Evolutionary conservation across 2,329 filamentous ascomycete genomes (phyloP).

Genomic region (Colletotrichum aenigma): DNA sequence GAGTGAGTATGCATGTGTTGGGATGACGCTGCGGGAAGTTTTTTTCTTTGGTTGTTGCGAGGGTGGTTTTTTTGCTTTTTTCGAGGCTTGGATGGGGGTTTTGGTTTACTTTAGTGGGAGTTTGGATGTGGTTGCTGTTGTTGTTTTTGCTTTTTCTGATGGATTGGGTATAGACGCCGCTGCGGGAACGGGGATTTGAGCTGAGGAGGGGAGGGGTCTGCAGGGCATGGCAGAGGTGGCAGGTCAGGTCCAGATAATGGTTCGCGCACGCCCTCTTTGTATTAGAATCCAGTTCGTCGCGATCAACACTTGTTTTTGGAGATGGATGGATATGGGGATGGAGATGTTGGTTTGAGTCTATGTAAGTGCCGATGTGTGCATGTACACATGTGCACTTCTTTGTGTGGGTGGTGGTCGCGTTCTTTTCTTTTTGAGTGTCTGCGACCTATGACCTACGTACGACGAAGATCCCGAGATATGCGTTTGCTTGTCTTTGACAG

Average conservation of each 20-base stretch:
- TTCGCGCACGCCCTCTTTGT: background rate
- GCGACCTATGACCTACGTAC: background rate
- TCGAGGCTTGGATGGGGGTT: background rate
- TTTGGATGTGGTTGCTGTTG: background rate
- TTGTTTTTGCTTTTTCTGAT: constrained; percentile 2
- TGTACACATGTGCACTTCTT: background rate
- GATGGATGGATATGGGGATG: background rate
- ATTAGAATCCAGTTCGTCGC: background rate
- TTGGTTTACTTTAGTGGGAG: background rate
- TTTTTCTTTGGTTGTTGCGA: background rate
- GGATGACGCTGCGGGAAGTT: background rate
- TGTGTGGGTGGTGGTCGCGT: background rate
- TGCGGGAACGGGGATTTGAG: background rate
- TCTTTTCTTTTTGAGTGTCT: background rate
- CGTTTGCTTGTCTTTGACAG: background rate
- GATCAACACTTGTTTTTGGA: background rate
- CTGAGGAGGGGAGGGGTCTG: background rate
- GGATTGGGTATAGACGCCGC: background rate
- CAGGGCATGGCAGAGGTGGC: background rate
- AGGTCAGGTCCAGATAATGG: background rate
- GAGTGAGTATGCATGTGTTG: background rate
- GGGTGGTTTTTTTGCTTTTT: background rate
- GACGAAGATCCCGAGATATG: background rate
- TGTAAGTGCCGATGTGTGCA: background rate
- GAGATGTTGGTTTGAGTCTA: background rate